Evolutionary conservation across 2,329 filamentous ascomycete species (phyloP), one percentile per base, ranked within the genome.

Genomic region (Pseudocercospora fijiensis): DNA sequence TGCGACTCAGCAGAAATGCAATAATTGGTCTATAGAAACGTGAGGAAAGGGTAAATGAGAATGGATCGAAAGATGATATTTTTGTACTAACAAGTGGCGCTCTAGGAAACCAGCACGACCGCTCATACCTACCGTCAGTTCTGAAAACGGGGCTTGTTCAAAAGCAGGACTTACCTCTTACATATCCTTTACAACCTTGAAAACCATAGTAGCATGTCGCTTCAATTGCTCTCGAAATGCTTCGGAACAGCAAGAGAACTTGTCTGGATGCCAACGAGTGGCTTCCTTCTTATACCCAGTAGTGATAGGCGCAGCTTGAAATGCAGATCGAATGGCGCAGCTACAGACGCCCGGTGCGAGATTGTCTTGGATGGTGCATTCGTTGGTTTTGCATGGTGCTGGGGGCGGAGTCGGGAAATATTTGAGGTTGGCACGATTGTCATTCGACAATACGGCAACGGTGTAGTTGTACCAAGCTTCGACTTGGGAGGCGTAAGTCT

Each of bases 201-300:
- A 63, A 24, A 63, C 61, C 45, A 43, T 28, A 8, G 22, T 59
- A 28, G 61, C 61, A 22, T 57, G n/a, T 28, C 27, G 41, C 16
- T 52, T 45, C 24, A 58, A n/a, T 13, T 37, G n/a, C n/a, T 57
- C 57, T 24, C 51, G 28, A 7, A 45, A 24, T 18, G 53, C 26
- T 22, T 60, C 62, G 11, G 27, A 16, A 52, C 57, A 64, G 18
- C 41, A 37, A 27, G 53, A 52, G 43, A 64, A 64, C 3, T 58
- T 47, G n/a, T 56, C 53, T 16, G 53, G 53, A 20, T 56, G 53
- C 53, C 53, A 56, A 16, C 53, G 30, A 1, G 28, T 56, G 2
- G 53, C 16, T 24, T 56, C 53, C 53, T 56, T 33, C 16, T 53
- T 53, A 4, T n/a, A 53, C 1, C 49, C 49, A 24, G 22, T n/a